Base-by-base conservation (phyloP, 768 basidiomycete genomes). In the Trametes elegans region DNA sequence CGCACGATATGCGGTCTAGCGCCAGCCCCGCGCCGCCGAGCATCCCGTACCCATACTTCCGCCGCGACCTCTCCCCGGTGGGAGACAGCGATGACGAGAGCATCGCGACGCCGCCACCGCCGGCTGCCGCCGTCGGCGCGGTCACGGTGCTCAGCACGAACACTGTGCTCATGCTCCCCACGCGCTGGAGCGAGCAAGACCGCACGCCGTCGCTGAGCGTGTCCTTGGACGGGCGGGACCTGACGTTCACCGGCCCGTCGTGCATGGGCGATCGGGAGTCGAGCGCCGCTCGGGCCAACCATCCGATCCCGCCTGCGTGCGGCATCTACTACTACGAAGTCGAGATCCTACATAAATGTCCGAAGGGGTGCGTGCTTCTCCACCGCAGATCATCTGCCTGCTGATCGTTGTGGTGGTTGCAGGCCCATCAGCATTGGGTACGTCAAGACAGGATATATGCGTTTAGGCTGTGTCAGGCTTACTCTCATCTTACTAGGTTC, bases 321-420 rank as follows among this genome's bases (percentile, higher is more conserved):
- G 97, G 95, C 21, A 84, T 98, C 50, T 96, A 92, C 67, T 99
- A 98, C 70, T 99, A 87, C 67, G 96, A 99, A 74, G 84, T 93
- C 5, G 83, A 89, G 63, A 83, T 98, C 41, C 67, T 88, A 6
- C 84, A 88, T 66, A 90, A 90, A 65, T 88, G 89, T 10, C 76
- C 80, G 38, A 90, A 88, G 69, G 93, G 90, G 93, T 87, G 62
- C 67, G 82, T 71, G 41, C 34, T 42, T 53, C 48, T 13, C 50
- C 28, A 14, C 46, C 41, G 42, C 10, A 21, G 53, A 40, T 32
- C 13, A 11, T 21, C 38, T 27, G 35, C 7, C 8, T 47, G 16
- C 31, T 47, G 18, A 55, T 16, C 16, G 18, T 3, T 10, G 9
- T 40, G 27, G n/a, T 39, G 42, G 7, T 60, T 47, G 9, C 62